Conservation (phyloP, 805 yeast species). For the Tetrapisispora arboricola region DNA sequence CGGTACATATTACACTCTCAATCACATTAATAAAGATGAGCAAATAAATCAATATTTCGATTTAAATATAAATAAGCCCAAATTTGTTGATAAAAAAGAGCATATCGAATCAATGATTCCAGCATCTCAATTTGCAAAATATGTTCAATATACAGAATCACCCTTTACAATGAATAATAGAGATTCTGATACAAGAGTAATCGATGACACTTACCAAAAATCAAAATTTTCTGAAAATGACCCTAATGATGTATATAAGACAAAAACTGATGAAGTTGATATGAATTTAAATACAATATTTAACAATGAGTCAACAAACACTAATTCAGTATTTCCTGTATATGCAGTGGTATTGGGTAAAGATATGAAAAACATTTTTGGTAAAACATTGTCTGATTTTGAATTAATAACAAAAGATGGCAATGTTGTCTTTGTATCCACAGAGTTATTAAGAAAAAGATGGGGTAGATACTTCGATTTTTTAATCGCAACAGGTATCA, state of each 20-base stretch:
- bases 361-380: constrained; percentile 58
- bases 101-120: constrained; percentile 9
- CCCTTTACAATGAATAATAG: constrained; percentile 40
- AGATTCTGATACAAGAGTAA: constrained; percentile 10
- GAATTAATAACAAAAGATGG: constrained; percentile 64
- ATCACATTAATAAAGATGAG: background rate
- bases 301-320: background rate
- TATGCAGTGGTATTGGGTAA: constrained; percentile 71
- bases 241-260: background rate
- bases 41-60: background rate
- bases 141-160: constrained; percentile 68
- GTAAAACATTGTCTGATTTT: constrained; percentile 56
- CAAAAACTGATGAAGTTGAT: background rate
- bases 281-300: constrained; percentile 1
- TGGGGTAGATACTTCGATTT: constrained; percentile 70
- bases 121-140: constrained; percentile 44
- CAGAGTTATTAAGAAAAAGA: constrained; percentile 51
- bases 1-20: too few species aligned
- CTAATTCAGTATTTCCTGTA: constrained; percentile 47
- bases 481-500: constrained; percentile 52
- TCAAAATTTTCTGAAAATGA: background rate
- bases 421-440: constrained; percentile 50
- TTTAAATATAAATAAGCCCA: background rate
- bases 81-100: constrained; percentile 2
- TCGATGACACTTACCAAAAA: background rate